Conservation (phyloP, 1,284 basidiomycete genomes). For the Ustilago trichophora region DNA sequence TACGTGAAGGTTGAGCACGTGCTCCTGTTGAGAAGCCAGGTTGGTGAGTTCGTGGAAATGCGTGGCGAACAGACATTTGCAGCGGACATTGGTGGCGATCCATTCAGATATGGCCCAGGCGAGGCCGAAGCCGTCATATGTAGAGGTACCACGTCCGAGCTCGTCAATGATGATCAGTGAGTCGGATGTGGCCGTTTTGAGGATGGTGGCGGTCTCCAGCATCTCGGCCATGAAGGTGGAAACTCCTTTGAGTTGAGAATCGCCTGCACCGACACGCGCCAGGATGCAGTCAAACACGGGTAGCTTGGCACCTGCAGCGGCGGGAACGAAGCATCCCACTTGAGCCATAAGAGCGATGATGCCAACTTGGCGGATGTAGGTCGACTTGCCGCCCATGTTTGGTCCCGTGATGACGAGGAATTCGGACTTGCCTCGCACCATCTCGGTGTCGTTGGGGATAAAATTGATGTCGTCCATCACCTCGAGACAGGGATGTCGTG, state of each 20-base stretch:
- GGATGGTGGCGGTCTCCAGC: constrained; percentile 95
- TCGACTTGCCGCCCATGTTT: constrained; percentile 55
- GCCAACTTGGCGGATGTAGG: constrained; percentile 74
- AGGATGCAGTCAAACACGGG: constrained; percentile 97
- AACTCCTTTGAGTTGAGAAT: constrained; percentile 95
- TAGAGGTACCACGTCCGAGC: constrained; percentile 96
- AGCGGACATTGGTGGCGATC: constrained; percentile 87
- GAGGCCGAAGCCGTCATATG: constrained; percentile 97
- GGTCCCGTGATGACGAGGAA: constrained; percentile 83
- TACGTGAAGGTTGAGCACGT: constrained; percentile 95
- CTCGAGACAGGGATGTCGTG: constrained; percentile 92
- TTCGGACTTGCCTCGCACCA: constrained; percentile 81
- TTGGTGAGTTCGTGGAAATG: constrained; percentile 98
- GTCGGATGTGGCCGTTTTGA: constrained; percentile 86
- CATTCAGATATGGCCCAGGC: constrained; percentile 99
- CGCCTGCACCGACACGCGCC: constrained; percentile 95
- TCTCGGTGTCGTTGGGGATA: constrained; percentile 91
- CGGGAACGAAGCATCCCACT: constrained; percentile 90
- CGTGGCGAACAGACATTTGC: constrained; percentile 84
- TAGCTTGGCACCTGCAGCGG: constrained; percentile 73
- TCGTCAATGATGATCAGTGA: constrained; percentile 98
- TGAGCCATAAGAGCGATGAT: constrained; percentile 96
- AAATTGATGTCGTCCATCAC: constrained; percentile 94
- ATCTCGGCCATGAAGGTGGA: constrained; percentile 99
- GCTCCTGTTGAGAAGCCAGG: constrained; percentile 82